Evolutionary conservation across 1,284 basidiomycete genomes (phyloP), one percentile per base, ranked within the genome.

Genomic region (Ustilago trichophora): DNA sequence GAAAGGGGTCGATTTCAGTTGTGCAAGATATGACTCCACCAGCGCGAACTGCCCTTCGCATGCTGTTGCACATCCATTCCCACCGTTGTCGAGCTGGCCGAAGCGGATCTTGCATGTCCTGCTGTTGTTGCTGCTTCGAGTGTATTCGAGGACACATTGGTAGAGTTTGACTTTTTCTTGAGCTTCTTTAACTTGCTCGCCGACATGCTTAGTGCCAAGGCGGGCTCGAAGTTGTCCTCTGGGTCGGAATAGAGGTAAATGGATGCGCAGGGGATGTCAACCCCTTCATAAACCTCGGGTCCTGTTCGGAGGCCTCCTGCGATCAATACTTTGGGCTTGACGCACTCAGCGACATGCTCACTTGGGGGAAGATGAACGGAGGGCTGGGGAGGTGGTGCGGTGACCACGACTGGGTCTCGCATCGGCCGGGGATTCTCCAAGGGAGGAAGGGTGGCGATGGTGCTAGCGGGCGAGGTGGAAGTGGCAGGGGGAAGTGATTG

Each of bases 231-330:
- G 25, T 74, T 71, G 36, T 70, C 70, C 32, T 75, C 73, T 4
- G 63, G 62, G 32, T 73, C 70, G 22, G 62, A 63, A 35, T 57
- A 41, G 6, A 75, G 53, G 26, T 72, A 63, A 34, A 75, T 63
- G n/a, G 55, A 57, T 1, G 69, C 55, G 33, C 72, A 75, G n/a
- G 72, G 72, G 35, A 75, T 75, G 21, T 70, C 65, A 19, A 75
- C n/a, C 6, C 70, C 72, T 3, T 71, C 18, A 38, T 75, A 72
- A 6, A 75, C 72, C n/a, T 66, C 32, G 13, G 57, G 38, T 7
- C 70, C 72, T 6, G 72, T 74, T 1, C 50, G 43, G 1, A 72
- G 46, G 15, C 66, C 60, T 15, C 44, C 24, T 6, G 29, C 31
- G 29, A 29, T 19, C 7, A 2, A 18, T 18, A 5, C 24, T 9